phyloP scores from a whole-genome alignment of 352 stramenopile species.

The Globisporangium acanthophoron region DNA sequence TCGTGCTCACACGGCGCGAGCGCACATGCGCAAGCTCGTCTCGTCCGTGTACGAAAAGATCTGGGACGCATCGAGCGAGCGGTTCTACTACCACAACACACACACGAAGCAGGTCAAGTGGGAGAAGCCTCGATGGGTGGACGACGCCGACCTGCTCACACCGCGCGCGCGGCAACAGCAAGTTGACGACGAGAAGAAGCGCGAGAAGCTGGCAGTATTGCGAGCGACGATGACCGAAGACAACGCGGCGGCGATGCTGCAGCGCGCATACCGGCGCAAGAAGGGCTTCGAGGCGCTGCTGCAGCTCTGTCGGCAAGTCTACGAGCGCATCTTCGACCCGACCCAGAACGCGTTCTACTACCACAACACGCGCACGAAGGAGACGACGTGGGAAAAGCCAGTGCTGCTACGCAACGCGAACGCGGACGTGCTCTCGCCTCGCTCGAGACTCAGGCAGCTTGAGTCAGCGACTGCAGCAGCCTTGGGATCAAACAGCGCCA shows the following conservation, averaged over 20 bases:
- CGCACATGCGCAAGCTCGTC: slow-evolving; percentile 45
- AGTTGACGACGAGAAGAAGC: slow-evolving; percentile 7
- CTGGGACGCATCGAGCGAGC: slow-evolving; percentile 37
- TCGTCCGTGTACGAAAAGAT: slow-evolving; percentile 81
- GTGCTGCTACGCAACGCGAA: slow-evolving; percentile 31
- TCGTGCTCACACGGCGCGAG: slow-evolving; percentile 40
- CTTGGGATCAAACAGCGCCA: background rate
- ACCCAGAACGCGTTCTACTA: slow-evolving; percentile 56
- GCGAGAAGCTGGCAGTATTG: slow-evolving; percentile 1
- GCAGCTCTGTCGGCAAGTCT: slow-evolving; percentile 40
- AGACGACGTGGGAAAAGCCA: slow-evolving; percentile 66
- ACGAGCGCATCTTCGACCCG: slow-evolving; percentile 68
- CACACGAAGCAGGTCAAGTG: slow-evolving; percentile 62
- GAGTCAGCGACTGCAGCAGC: slow-evolving; percentile 3
- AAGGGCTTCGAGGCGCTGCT: slow-evolving; percentile 41
- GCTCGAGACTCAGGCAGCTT: slow-evolving; percentile 36
- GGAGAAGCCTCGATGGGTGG: slow-evolving; percentile 60
- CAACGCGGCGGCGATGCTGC: slow-evolving; percentile 44
- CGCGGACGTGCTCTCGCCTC: slow-evolving; percentile 45
- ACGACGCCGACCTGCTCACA: slow-evolving; percentile 53
- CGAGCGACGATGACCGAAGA: slow-evolving; percentile 21
- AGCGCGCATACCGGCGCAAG: slow-evolving; percentile 43
- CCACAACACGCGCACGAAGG: slow-evolving; percentile 71
- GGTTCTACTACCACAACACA: slow-evolving; percentile 83
- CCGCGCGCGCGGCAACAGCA: slow-evolving; percentile 30